Evolutionary conservation across 371 early-diverging fungal genomes (phyloP).

Genomic region (Apophysomyces ossiformis): DNA sequence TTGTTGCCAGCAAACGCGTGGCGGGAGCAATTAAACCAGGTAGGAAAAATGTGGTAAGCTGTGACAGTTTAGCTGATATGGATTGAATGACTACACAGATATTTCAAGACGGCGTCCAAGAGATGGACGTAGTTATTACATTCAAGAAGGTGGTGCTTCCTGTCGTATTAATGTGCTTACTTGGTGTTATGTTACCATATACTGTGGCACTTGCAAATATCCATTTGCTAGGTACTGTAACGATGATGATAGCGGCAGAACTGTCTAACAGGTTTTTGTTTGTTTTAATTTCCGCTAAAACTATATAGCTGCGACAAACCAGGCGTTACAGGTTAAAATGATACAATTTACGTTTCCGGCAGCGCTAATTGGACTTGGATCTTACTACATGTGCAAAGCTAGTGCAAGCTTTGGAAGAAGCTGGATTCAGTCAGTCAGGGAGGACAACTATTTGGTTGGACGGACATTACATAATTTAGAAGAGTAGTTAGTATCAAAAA

Average conservation of each 20-base stretch:
- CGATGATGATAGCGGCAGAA: not conserved
- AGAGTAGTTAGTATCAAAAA: conserved; percentile 19
- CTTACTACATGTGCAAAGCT: conserved; percentile 34
- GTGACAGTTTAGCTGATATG: not conserved
- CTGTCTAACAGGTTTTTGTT: not conserved
- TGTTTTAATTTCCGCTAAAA: too few relatives aligned
- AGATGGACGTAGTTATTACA: conserved; percentile 12
- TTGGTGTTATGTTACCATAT: conserved; percentile 13
- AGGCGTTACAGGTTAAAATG: conserved; percentile 25
- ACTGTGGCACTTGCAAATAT: conserved; percentile 14
- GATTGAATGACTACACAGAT: not conserved
- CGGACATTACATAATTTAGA: conserved; percentile 66
- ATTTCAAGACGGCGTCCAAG: conserved; percentile 12
- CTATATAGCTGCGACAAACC: conserved; percentile 20
- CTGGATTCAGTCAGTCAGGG: conserved; percentile 61
- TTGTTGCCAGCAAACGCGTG: conserved; percentile 17
- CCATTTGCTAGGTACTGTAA: conserved; percentile 15
- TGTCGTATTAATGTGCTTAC: not conserved
- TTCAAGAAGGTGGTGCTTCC: conserved; percentile 18
- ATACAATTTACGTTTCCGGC: conserved; percentile 47
- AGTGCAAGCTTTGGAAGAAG: conserved; percentile 35
- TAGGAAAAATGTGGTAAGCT: not conserved
- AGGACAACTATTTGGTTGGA: conserved; percentile 70
- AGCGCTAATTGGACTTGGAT: conserved; percentile 28
- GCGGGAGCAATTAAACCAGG: conserved; percentile 15